Evolutionary conservation across 768 basidiomycete species (phyloP), one percentile per base, ranked within the genome.

Genomic region (Galerina marginata): DNA sequence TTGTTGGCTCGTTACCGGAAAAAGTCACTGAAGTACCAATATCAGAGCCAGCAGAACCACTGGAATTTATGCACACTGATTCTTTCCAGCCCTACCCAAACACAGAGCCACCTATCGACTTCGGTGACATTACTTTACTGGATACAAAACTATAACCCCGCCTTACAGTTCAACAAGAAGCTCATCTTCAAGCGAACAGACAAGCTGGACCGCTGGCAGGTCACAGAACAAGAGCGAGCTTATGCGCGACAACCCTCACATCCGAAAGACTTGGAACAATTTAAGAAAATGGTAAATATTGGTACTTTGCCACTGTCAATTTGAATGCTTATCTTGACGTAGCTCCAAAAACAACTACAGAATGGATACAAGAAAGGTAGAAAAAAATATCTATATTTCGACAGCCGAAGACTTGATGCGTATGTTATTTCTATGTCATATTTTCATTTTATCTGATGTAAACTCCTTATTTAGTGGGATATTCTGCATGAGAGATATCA

Each of bases 331-430:
- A 39, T 43, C 15, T 43, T 45, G 2, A 23, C 44, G 11, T 48
- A 63, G 62, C 49, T 59, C 9, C 20, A 36, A 12, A 20, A 23
- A 12, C 58, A 59, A 42, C 54, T 63, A 14, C 49, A 16, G 20
- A 42, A 23, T 1, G 58, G 62, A 25, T 48, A 63, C 43, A 14
- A 37, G 7, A 37, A 25, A 4, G 14, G 39, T 16, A 6, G 14
- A 14, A 11, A 33, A 44, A 39, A 38, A 10, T 64, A 56, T 23
- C 15, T 51, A 4, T n/a, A 42, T 15, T 25, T 64, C 25, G 58
- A 60, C 36, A 40, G 29, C 9, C 14, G 33, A 10, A 9, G 43
- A 15, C 47, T 60, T 39, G 44, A 64, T 29, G 59, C 49, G 55
- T 60, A 29, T n/a, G 54, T 59, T 39, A 16, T 42, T 16, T 16